These are phyloP conservation scores for Plasmodiophora brassicae DNA, from an alignment of 208 protist genomes.

Conservation along the genomic window DNA sequence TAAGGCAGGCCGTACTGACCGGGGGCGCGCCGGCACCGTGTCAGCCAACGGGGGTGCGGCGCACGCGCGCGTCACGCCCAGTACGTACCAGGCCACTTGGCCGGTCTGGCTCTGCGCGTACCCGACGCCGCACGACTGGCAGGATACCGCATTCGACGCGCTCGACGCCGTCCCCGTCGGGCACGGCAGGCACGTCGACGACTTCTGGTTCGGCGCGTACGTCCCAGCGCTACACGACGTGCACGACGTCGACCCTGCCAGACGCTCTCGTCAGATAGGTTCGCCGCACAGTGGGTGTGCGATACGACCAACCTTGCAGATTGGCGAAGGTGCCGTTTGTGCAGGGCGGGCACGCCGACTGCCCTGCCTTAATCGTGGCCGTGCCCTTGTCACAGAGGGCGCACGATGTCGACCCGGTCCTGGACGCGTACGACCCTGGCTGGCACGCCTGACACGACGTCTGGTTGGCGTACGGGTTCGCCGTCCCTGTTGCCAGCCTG, in stretches of 20 bases:
- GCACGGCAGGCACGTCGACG: not conserved
- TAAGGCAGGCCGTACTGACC: no score
- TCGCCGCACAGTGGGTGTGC: not conserved
- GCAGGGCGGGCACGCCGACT: not conserved
- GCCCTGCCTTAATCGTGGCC: not conserved
- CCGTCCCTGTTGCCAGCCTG: not conserved
- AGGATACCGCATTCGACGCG: not conserved
- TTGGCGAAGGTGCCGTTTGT: not conserved
- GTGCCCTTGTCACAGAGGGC: not conserved
- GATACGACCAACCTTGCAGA: not conserved
- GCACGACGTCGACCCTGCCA: not conserved
- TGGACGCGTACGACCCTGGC: not conserved
- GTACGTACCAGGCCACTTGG: no score
- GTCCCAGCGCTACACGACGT: not conserved
- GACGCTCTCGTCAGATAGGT: not conserved
- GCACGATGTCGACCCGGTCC: not conserved
- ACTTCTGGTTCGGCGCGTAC: not conserved
- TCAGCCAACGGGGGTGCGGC: no score
- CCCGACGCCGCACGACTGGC: no score
- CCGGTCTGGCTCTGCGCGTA: no score
- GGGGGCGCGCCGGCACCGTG: no score
- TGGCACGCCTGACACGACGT: not conserved
- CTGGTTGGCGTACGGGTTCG: no score
- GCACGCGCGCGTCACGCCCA: no score
- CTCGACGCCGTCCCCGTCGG: not conserved